Conservation (phyloP, 108 stramenopile species). For the Mediolabrus comicus region DNA sequence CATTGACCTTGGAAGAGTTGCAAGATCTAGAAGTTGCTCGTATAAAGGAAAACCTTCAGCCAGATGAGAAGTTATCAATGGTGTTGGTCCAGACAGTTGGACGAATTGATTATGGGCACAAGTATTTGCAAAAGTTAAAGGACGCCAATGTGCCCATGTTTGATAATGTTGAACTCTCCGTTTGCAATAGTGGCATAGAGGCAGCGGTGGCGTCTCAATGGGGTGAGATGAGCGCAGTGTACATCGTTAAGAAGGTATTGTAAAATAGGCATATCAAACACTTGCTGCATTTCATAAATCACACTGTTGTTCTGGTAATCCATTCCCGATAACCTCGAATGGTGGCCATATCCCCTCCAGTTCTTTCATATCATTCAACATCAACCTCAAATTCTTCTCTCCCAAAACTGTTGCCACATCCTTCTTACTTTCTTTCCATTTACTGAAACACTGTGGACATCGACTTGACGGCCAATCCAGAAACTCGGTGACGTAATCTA, state of each 20-base stretch:
- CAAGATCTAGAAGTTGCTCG: conserved; percentile 14
- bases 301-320: conserved; percentile 19
- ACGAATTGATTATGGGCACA: conserved; percentile 24
- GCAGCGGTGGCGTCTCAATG: not conserved
- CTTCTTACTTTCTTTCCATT: conserved; percentile 22
- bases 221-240: not conserved
- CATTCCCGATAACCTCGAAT: conserved; percentile 1
- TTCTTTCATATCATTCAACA: conserved; percentile 23
- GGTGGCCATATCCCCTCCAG: conserved; percentile 34
- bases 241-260: not conserved
- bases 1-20: conserved; percentile 6
- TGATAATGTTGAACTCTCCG: not conserved
- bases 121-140: conserved; percentile 7
- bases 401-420: not conserved
- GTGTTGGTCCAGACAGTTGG: conserved; percentile 23
- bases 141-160: conserved; percentile 15
- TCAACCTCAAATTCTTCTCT: not conserved
- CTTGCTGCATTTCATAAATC: not conserved
- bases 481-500: conserved; percentile 1
- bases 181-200: not conserved
- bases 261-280: too few species aligned
- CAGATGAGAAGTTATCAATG: conserved; percentile 17
- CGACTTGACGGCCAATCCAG: conserved; percentile 10
- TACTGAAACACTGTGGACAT: conserved; percentile 20
- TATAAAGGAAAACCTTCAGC: conserved; percentile 18